Evolutionary conservation across 2,329 filamentous ascomycete species (phyloP), one percentile per base, ranked within the genome.

Genomic region (Biscogniauxia marginata): DNA sequence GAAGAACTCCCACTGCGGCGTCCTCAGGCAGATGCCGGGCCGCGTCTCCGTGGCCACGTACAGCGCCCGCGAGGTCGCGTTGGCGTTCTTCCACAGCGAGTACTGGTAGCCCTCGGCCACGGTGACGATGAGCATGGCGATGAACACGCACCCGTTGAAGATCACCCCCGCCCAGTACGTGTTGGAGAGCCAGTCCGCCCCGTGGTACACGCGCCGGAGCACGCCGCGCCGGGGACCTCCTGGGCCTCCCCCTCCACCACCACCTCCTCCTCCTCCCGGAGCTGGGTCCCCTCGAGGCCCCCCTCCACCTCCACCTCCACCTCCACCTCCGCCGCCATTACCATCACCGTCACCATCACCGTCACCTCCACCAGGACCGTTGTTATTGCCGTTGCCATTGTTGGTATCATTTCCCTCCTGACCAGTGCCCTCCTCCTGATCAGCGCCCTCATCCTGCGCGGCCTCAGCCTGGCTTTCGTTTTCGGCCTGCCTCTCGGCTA

Each of bases 31-130:
- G 8, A 66, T 0, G 3, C 8, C 2, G 3, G 22, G 2, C 24
- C 47, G 49, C 1, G 59, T 24, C 7, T 34, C 4, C 13, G 49
- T n/a, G 11, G 34, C 11, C 22, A 56, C 46, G 46, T 50, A 67
- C 9, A 65, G 8, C 2, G 50, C 64, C 9, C 67, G 62, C 24
- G 51, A 46, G 1, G 54, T 9, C 7, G 51, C 25, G 55, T 69
- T 69, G 21, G 56, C 56, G 8, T 48, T 3, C 47, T 11, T 50
- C 55, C 63, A 64, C 21, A 48, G 21, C 44, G 49, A 53, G 50
- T 54, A 56, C 30, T 62, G 59, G 11, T 60, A 55, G 16, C 53
- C 58, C 50, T 60, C 49, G 18, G 64, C 57, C 18, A 68, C 44
- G 6, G 46, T 46, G n/a, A 55, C 47, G 1, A 11, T n/a, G 1